phyloP scores from a whole-genome alignment of 257 asterid genomes.

The Solanum sejunctum region DNA sequence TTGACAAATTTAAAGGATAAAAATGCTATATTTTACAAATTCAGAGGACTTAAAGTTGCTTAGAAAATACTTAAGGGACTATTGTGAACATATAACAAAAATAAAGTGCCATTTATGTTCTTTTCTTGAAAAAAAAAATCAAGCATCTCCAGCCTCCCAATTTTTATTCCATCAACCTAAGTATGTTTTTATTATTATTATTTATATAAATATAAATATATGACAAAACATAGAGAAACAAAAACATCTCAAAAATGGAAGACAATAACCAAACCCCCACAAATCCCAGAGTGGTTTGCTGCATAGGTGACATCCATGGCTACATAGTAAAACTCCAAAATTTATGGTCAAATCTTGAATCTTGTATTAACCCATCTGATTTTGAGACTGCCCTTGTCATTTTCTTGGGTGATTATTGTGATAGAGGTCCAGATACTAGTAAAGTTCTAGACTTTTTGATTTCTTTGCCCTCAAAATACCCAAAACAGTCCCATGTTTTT shows the following conservation, averaged over 20 bases:
- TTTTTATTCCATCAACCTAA: neutral
- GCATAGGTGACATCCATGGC: slow-evolving; percentile 88
- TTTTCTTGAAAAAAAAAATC: neutral
- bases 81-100: neutral
- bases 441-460: slow-evolving; percentile 65
- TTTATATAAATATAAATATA: no score
- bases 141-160: neutral
- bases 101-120: neutral
- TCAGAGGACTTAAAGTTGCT: neutral
- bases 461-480: slow-evolving; percentile 59
- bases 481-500: slow-evolving; percentile 72
- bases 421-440: slow-evolving; percentile 60
- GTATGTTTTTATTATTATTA: no score
- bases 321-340: slow-evolving; percentile 50
- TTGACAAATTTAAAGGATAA: neutral
- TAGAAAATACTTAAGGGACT: no score
- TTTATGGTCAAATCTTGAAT: slow-evolving; percentile 75
- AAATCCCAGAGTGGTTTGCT: slow-evolving; percentile 44
- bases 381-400: slow-evolving; percentile 56
- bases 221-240: neutral
- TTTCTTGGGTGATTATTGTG: slow-evolving; percentile 94
- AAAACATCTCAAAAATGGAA: neutral
- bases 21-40: neutral
- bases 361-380: slow-evolving; percentile 35
- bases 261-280: neutral